Evolutionary conservation across 1,284 basidiomycete genomes (phyloP).

Genomic region (Marasmius sp.): DNA sequence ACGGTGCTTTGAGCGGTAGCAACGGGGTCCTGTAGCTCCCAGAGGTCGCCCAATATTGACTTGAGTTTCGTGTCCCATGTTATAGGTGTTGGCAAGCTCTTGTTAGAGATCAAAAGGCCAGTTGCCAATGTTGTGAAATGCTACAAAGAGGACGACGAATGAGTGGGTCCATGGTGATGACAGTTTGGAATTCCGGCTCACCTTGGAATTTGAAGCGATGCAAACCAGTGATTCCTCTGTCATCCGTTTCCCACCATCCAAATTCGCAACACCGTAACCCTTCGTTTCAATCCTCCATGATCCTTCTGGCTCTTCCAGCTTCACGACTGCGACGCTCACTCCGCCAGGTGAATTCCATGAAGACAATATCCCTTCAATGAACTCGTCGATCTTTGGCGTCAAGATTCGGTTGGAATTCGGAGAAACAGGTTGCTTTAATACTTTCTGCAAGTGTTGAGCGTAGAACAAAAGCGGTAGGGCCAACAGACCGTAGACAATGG

Average conservation of each 20-base stretch:
- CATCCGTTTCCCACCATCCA: not conserved
- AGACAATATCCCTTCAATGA: constrained; percentile 1
- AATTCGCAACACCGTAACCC: constrained; percentile 2
- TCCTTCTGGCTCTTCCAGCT: not conserved
- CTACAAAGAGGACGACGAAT: constrained; percentile 34
- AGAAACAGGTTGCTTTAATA: too few relatives aligned
- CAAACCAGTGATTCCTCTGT: constrained; percentile 3
- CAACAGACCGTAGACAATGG: too few relatives aligned
- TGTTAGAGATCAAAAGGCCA: constrained; percentile 23
- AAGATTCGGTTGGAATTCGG: not conserved
- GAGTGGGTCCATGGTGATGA: constrained; percentile 21
- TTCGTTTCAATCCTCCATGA: constrained; percentile 1
- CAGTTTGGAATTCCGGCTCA: not conserved
- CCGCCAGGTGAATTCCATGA: constrained; percentile 7
- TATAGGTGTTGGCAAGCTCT: constrained; percentile 16
- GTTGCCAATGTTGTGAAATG: constrained; percentile 20
- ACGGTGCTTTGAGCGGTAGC: constrained; percentile 19
- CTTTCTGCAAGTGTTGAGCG: too few relatives aligned
- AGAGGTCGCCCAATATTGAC: constrained; percentile 19
- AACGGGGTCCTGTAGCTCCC: constrained; percentile 19
- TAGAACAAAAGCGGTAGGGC: too few relatives aligned
- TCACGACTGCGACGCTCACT: constrained; percentile 4
- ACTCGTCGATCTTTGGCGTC: not conserved
- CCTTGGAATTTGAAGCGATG: constrained; percentile 13
- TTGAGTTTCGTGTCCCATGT: constrained; percentile 21